These are phyloP conservation scores for Trichoderma breve DNA, from an alignment of 2,329 filamentous ascomycete species.

Conservation along the genomic window DNA sequence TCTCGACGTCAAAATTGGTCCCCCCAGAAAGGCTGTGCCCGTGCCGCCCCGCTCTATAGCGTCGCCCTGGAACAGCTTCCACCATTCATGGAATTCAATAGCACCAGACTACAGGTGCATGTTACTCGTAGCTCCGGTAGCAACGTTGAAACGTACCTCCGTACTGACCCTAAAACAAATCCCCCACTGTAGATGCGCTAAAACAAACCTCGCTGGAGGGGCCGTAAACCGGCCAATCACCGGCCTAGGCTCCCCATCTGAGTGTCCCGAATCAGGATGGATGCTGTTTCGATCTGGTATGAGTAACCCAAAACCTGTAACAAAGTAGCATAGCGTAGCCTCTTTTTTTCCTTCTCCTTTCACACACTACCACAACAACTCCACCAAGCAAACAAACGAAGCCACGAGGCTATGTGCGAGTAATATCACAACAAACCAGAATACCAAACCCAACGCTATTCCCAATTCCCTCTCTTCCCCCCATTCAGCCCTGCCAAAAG, in stretches of 20 bases:
- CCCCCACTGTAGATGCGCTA: neutral
- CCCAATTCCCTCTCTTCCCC: neutral
- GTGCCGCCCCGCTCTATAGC: neutral
- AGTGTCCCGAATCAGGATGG: neutral
- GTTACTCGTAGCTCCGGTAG: neutral
- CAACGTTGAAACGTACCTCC: neutral
- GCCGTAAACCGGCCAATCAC: neutral
- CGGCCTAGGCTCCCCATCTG: neutral
- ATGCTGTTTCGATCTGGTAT: neutral
- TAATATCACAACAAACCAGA: neutral
- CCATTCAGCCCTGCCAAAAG: slow-evolving; percentile 4
- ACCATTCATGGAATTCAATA: neutral
- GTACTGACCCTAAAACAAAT: neutral
- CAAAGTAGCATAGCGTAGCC: neutral
- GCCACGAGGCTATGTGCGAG: slow-evolving; percentile 3
- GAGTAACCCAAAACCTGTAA: neutral
- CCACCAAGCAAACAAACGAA: neutral
- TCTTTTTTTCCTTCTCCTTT: neutral
- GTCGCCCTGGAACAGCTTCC: neutral
- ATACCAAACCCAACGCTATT: neutral
- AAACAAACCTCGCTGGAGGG: neutral
- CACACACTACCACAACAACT: neutral
- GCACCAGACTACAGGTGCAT: neutral
- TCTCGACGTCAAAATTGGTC: neutral
- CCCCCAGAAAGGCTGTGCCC: slow-evolving; percentile 3